A percentile compares a stretch with the other conserved stretches of the same genome.
Conservation (phyloP, 805 yeast genomes). For the Cyberlindnera saturnus region DNA sequence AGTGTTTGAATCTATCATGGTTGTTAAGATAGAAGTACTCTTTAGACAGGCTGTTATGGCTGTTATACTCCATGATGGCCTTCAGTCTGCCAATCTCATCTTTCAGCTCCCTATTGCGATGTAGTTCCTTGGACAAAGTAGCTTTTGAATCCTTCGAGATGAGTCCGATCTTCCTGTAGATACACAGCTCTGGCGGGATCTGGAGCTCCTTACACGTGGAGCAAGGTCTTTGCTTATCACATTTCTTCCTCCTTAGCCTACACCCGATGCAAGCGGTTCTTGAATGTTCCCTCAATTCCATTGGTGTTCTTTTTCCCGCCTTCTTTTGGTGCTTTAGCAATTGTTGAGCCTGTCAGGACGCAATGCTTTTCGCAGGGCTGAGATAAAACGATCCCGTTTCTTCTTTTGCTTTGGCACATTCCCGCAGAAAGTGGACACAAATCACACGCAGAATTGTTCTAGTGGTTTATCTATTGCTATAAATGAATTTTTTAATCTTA, state of each 20-base stretch:
- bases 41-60: slow-evolving; percentile 5
- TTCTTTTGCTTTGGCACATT: too few species aligned
- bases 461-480: too few species aligned
- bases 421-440: too few species aligned
- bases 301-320: not conserved
- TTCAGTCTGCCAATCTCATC: slow-evolving; percentile 8
- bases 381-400: too few species aligned
- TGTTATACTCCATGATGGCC: slow-evolving; percentile 11
- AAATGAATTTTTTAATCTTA: too few species aligned
- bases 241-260: slow-evolving; percentile 12
- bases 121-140: slow-evolving; percentile 9
- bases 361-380: too few species aligned
- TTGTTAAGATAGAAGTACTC: slow-evolving; percentile 12
- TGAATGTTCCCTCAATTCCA: not conserved
- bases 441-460: too few species aligned
- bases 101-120: slow-evolving; percentile 12
- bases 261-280: slow-evolving; percentile 15
- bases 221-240: slow-evolving; percentile 11
- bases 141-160: slow-evolving; percentile 13
- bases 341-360: too few species aligned
- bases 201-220: slow-evolving; percentile 11
- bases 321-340: too few species aligned
- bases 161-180: slow-evolving; percentile 15
- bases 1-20: slow-evolving; percentile 3
- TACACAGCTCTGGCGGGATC: slow-evolving; percentile 13